These are phyloP conservation scores for Penicillium digitatum DNA, from an alignment of 2,329 filamentous ascomycete genomes.

Conservation along the genomic window DNA sequence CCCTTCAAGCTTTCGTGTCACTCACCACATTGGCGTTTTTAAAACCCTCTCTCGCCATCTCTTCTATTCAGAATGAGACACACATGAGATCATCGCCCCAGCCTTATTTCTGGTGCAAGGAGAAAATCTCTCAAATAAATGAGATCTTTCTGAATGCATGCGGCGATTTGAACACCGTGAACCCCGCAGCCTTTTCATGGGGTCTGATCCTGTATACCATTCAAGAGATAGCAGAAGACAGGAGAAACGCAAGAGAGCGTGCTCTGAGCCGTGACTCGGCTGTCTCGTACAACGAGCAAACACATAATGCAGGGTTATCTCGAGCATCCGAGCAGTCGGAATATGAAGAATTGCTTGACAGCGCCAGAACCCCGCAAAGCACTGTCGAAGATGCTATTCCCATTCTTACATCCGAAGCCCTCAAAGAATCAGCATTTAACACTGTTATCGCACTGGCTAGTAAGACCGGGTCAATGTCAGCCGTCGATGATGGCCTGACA, in stretches of 20 bases:
- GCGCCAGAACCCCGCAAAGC: slow-evolving; percentile 37
- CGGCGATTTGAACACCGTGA: slow-evolving; percentile 57
- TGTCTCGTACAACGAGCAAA: slow-evolving; percentile 40
- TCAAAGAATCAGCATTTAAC: slow-evolving; percentile 48
- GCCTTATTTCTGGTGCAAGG: slow-evolving; percentile 65
- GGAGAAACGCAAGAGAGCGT: slow-evolving; percentile 2
- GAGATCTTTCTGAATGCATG: slow-evolving; percentile 62
- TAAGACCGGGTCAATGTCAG: slow-evolving; percentile 48
- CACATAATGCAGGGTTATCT: slow-evolving; percentile 29
- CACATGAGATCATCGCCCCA: slow-evolving; percentile 23
- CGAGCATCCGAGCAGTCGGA: slow-evolving; percentile 37
- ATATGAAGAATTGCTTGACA: slow-evolving; percentile 49
- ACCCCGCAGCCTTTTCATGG: slow-evolving; percentile 77
- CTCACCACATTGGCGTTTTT: slow-evolving; percentile 69
- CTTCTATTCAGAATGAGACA: slow-evolving; percentile 45
- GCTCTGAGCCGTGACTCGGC: slow-evolving; percentile 32
- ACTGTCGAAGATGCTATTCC: slow-evolving; percentile 47
- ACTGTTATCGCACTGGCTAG: slow-evolving; percentile 45
- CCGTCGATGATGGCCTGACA: slow-evolving; percentile 51
- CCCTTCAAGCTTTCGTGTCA: slow-evolving; percentile 66
- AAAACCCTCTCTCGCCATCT: slow-evolving; percentile 60
- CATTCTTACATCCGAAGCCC: slow-evolving; percentile 46
- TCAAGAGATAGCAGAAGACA: slow-evolving; percentile 52
- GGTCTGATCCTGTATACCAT: slow-evolving; percentile 69
- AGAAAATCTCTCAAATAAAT: slow-evolving; percentile 69